Evolutionary conservation across 2,329 filamentous ascomycete genomes (phyloP).

Genomic region (Graphilbum fragrans): DNA sequence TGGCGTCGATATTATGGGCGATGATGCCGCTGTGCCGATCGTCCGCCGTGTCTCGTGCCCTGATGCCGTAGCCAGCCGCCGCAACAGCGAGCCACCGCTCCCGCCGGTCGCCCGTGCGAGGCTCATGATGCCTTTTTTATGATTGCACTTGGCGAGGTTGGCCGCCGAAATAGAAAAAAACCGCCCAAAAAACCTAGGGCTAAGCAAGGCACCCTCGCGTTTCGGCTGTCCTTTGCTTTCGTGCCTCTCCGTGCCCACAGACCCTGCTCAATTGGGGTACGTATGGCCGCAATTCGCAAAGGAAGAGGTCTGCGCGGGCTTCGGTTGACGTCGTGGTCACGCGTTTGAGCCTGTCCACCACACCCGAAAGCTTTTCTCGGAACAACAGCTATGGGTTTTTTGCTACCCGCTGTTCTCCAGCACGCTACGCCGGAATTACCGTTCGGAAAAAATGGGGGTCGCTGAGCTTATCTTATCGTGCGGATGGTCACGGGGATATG

Average conservation of each 20-base stretch:
- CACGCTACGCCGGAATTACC: neutral
- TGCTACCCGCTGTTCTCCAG: no score
- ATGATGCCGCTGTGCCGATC: neutral
- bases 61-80: slow-evolving; percentile 6
- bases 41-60: neutral
- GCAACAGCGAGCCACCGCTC: slow-evolving; percentile 5
- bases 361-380: neutral
- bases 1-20: neutral
- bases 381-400: slow-evolving; percentile 9
- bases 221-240: neutral
- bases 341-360: neutral
- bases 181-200: no score
- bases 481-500: neutral
- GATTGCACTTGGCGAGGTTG: neutral
- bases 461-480: neutral
- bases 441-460: slow-evolving; percentile 1
- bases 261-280: no score
- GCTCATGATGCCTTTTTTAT: slow-evolving; percentile 4
- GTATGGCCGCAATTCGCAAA: no score
- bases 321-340: neutral
- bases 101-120: slow-evolving; percentile 8
- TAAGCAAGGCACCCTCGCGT: no score
- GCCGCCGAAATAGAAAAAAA: no score
- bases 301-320: slow-evolving; percentile 1
- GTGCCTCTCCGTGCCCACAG: neutral